phyloP scores from a whole-genome alignment of 441 rosid genomes.

The Biscutella laevigata region DNA sequence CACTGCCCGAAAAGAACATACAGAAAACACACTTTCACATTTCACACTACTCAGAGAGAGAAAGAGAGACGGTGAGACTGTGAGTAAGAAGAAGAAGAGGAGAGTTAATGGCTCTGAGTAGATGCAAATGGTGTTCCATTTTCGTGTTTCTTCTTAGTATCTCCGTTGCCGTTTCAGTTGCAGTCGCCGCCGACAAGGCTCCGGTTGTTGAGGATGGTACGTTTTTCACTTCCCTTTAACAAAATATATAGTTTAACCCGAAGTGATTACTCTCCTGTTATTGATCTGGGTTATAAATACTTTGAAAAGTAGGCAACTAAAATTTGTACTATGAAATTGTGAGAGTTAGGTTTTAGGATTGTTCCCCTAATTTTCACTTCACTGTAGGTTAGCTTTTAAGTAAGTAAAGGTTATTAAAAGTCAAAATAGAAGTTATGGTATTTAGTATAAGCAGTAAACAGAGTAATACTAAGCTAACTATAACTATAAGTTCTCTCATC shows the following conservation, averaged over 20 bases:
- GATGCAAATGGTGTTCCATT: slow-evolving; percentile 30
- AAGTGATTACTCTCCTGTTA: neutral
- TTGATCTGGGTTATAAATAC: neutral
- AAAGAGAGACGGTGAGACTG: neutral
- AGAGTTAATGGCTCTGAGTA: slow-evolving; percentile 25
- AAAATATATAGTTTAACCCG: neutral
- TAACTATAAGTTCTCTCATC: neutral
- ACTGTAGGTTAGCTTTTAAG: neutral
- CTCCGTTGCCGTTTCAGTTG: slow-evolving; percentile 26
- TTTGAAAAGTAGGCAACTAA: neutral
- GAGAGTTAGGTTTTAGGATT: neutral
- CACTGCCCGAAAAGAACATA: slow-evolving; percentile 24
- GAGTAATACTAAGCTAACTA: neutral
- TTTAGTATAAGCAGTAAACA: neutral
- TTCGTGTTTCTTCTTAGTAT: slow-evolving; percentile 31
- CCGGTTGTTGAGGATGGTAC: slow-evolving; percentile 53
- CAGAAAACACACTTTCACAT: slow-evolving; percentile 20
- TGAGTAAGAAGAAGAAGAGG: slow-evolving; percentile 5
- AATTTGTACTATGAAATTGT: neutral
- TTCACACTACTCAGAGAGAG: slow-evolving; percentile 7
- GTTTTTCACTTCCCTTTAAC: slow-evolving; percentile 4
- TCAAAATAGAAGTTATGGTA: neutral
- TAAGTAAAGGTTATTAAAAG: neutral
- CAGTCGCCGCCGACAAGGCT: slow-evolving; percentile 21
- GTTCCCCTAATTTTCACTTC: neutral